These are phyloP conservation scores for Butyriboletus loyo DNA, from an alignment of 768 basidiomycete species.

Conservation along the genomic window DNA sequence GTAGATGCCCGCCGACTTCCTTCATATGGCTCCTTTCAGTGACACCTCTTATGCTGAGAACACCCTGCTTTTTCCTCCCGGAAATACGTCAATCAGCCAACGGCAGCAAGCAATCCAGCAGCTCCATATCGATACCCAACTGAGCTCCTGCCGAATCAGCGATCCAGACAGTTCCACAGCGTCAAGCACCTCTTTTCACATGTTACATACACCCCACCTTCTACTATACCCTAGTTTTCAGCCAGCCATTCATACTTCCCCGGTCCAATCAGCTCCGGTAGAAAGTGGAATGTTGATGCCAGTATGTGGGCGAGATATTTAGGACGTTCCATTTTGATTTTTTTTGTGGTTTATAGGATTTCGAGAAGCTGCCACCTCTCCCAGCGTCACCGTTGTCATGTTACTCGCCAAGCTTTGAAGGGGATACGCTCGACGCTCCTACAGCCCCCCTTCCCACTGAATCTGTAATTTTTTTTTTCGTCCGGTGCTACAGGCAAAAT, in stretches of 20 bases:
- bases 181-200: conserved; percentile 8
- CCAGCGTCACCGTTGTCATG: conserved; percentile 10
- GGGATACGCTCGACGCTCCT: background rate
- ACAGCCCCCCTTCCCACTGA: background rate
- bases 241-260: conserved; percentile 3
- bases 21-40: background rate
- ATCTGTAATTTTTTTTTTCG: conserved; percentile 10
- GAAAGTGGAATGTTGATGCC: conserved; percentile 1
- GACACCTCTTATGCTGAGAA: background rate
- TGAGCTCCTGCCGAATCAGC: background rate
- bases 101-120: conserved; percentile 6
- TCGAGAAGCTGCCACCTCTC: conserved; percentile 4
- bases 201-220: conserved; percentile 10
- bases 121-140: conserved; percentile 21
- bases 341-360: conserved; percentile 11
- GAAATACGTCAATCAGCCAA: background rate
- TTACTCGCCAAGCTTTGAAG: conserved; percentile 1
- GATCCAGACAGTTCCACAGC: conserved; percentile 19
- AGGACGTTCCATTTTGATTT: background rate
- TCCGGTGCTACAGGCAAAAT: background rate
- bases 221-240: background rate
- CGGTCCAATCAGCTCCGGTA: conserved; percentile 10
- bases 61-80: background rate
- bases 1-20: conserved; percentile 4
- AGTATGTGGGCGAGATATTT: conserved; percentile 5